Conservation (phyloP, 495 filamentous ascomycete species). For the Aspergillus ellipticus region DNA sequence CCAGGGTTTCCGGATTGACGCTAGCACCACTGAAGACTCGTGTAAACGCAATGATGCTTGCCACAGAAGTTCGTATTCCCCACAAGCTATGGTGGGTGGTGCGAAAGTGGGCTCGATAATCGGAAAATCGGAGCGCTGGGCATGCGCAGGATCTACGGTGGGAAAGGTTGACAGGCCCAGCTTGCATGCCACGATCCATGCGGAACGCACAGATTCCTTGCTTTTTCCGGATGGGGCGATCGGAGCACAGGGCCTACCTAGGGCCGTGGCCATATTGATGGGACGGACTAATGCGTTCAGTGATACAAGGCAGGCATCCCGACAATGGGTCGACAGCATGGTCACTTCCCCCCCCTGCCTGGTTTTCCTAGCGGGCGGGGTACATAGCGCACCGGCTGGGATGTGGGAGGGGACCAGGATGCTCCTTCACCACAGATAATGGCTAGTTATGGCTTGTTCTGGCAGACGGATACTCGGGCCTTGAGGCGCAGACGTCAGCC, state of each 20-base stretch:
- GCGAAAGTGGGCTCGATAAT: slow-evolving; percentile 6
- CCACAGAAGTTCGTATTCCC: slow-evolving; percentile 17
- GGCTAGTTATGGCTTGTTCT: slow-evolving; percentile 4
- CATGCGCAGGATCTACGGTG: slow-evolving; percentile 6
- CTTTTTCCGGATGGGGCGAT: slow-evolving; percentile 9
- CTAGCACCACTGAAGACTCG: slow-evolving; percentile 8
- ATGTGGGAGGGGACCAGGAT: too few species aligned
- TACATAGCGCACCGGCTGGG: background rate
- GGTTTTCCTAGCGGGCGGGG: slow-evolving; percentile 9
- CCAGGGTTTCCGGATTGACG: slow-evolving; percentile 13
- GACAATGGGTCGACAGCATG: slow-evolving; percentile 7
- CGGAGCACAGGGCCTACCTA: slow-evolving; percentile 5
- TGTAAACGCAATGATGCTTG: slow-evolving; percentile 13
- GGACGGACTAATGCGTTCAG: slow-evolving; percentile 11
- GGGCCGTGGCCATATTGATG: slow-evolving; percentile 14
- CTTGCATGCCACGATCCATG: slow-evolving; percentile 8
- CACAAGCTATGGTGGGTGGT: slow-evolving; percentile 5
- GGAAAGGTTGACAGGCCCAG: slow-evolving; percentile 9
- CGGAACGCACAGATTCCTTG: slow-evolving; percentile 10
- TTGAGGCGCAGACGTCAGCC: slow-evolving; percentile 10
- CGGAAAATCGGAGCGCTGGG: slow-evolving; percentile 10
- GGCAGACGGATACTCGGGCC: background rate
- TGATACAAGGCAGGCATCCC: slow-evolving; percentile 9
- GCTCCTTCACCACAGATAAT: background rate
- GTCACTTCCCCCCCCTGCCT: slow-evolving; percentile 1